phyloP scores from a whole-genome alignment of 2,329 filamentous ascomycete species.

The Aschersonia sp. region DNA sequence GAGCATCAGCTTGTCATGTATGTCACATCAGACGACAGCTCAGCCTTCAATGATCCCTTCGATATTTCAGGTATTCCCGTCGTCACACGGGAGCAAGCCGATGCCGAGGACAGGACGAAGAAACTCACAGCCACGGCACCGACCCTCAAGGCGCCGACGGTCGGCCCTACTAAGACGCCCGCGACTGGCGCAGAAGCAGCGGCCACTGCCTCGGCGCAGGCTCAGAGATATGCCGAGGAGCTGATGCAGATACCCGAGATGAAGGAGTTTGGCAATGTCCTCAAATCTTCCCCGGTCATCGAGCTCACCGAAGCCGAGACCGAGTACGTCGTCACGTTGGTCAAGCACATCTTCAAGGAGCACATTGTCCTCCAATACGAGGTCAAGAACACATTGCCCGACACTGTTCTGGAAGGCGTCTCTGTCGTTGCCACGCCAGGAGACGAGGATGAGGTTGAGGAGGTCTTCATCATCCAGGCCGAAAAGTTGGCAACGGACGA shows the following conservation, averaged over 20 bases:
- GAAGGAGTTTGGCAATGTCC: conserved; percentile 72
- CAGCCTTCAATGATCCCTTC: conserved; percentile 72
- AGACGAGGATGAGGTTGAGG: conserved; percentile 71
- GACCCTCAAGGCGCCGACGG: conserved; percentile 82
- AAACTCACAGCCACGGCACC: conserved; percentile 89
- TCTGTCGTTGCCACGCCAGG: conserved; percentile 66
- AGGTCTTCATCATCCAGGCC: conserved; percentile 87
- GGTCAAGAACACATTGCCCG: conserved; percentile 90
- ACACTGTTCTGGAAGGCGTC: conserved; percentile 81
- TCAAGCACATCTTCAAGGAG: conserved; percentile 98
- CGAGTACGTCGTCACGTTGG: conserved; percentile 83
- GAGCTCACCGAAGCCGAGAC: conserved; percentile 95
- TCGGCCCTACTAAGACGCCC: conserved; percentile 59
- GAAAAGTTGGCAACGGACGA: conserved; percentile 71
- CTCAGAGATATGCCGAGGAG: conserved; percentile 81
- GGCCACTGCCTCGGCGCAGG: conserved; percentile 62
- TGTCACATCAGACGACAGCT: conserved; percentile 81
- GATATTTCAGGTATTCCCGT: conserved; percentile 83
- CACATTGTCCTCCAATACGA: conserved; percentile 93
- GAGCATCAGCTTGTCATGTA: conserved; percentile 98
- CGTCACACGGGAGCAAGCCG: conserved; percentile 87
- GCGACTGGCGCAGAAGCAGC: conserved; percentile 57
- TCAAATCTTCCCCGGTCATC: conserved; percentile 77
- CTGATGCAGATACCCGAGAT: conserved; percentile 82
- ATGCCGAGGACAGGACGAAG: conserved; percentile 92